These are phyloP conservation scores for Nemania sp. DNA, from an alignment of 2,329 filamentous ascomycete species.

Conservation along the genomic window DNA sequence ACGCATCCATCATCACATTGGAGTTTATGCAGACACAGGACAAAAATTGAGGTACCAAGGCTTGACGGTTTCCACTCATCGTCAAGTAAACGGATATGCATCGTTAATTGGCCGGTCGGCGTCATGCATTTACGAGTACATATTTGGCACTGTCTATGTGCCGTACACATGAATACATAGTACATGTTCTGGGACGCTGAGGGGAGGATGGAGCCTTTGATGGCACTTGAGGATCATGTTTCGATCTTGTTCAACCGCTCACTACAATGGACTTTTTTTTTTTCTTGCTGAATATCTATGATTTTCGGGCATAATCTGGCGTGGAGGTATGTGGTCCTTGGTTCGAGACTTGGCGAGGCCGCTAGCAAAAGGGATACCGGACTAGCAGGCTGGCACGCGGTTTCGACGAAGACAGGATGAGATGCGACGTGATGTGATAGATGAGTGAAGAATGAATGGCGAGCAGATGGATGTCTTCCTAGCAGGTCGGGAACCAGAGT, in stretches of 20 bases:
- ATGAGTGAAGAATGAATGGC: neutral
- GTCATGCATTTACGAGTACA: constrained; percentile 24
- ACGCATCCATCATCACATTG: too few relatives aligned
- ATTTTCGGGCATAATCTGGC: neutral
- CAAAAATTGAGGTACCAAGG: constrained; percentile 18
- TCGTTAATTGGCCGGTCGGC: constrained; percentile 18
- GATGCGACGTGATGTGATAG: constrained; percentile 1
- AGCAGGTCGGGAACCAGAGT: neutral
- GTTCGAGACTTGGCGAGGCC: constrained; percentile 1
- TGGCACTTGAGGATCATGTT: constrained; percentile 5
- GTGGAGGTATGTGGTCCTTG: neutral
- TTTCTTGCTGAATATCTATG: neutral
- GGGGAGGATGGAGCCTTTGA: constrained; percentile 13
- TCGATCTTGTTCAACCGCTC: constrained; percentile 14
- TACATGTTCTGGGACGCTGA: constrained; percentile 3
- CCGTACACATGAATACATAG: constrained; percentile 1
- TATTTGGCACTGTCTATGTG: constrained; percentile 11
- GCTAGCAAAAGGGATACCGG: neutral
- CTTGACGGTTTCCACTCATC: constrained; percentile 9
- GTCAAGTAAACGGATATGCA: constrained; percentile 20
- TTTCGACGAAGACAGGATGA: too few relatives aligned
- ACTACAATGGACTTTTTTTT: constrained; percentile 9
- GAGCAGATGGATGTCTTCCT: neutral
- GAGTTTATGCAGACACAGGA: constrained; percentile 5
- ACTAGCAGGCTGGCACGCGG: neutral